phyloP scores from a whole-genome alignment of 1,284 basidiomycete genomes.

The Pseudozyma thailandica region DNA sequence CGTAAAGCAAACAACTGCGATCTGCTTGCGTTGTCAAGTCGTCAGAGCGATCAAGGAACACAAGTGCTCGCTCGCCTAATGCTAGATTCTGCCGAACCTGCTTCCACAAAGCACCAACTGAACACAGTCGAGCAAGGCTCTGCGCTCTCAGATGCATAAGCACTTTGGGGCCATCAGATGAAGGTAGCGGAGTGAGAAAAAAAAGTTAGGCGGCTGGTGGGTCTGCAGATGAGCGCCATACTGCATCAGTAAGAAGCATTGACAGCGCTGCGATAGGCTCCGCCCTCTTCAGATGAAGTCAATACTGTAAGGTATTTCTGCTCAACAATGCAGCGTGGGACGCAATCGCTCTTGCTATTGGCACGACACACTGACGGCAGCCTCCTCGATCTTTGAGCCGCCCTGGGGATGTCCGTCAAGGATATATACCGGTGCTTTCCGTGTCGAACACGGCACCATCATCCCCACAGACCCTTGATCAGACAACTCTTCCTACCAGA shows the following conservation, averaged over 20 bases:
- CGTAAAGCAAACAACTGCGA: neutral
- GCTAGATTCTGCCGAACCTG: conserved; percentile 8
- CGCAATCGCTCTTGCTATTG: too few relatives aligned
- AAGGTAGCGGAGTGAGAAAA: neutral
- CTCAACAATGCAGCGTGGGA: too few relatives aligned
- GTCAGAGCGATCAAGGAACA: conserved; percentile 6
- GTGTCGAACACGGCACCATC: neutral
- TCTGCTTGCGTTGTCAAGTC: neutral
- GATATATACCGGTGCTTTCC: conserved; percentile 7
- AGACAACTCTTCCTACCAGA: neutral
- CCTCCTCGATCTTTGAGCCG: too few relatives aligned
- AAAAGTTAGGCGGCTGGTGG: neutral
- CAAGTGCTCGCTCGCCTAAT: conserved; percentile 11
- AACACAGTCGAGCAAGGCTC: too few relatives aligned
- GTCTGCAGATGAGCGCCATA: neutral
- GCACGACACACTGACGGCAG: too few relatives aligned
- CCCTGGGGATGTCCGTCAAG: too few relatives aligned
- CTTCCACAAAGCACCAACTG: neutral
- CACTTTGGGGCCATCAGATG: neutral
- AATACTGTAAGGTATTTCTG: too few relatives aligned
- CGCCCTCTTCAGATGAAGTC: neutral
- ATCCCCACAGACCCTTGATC: neutral
- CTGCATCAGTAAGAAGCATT: neutral
- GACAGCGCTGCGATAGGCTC: neutral
- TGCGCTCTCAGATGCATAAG: neutral